Evolutionary conservation across 208 protist species (phyloP).

Genomic region (Trypanosoma caninum): DNA sequence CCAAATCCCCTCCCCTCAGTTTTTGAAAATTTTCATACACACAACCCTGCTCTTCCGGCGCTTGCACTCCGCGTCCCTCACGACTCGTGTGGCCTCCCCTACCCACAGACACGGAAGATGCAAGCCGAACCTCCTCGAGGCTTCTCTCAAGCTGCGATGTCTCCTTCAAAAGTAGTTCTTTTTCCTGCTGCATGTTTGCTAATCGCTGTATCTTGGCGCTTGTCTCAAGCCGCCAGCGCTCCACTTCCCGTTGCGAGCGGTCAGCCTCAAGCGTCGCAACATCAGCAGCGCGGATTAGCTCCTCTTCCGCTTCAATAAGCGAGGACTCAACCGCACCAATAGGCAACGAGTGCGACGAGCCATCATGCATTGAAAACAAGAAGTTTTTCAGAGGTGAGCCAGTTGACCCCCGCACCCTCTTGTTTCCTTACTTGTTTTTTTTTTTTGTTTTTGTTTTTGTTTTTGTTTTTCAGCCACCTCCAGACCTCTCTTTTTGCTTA

Average conservation of each 20-base stretch:
- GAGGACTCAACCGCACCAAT: not conserved
- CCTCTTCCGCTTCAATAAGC: slow-evolving; percentile 21
- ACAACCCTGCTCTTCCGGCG: too few species aligned
- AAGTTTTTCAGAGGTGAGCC: not conserved
- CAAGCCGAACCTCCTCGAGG: not conserved
- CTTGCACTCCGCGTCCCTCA: too few species aligned
- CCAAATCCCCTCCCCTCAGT: not conserved
- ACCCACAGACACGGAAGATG: not conserved
- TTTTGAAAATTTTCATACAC: too few species aligned
- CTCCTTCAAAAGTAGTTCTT: slow-evolving; percentile 12
- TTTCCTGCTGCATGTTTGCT: not conserved
- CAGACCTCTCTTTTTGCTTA: not conserved
- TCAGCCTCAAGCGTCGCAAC: slow-evolving; percentile 23
- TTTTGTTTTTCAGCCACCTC: not conserved
- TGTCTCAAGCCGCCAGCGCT: slow-evolving; percentile 21
- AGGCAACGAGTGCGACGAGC: not conserved
- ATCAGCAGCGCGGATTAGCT: slow-evolving; percentile 21
- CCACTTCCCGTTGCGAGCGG: slow-evolving; percentile 14
- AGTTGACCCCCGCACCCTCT: not conserved
- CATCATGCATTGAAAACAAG: not conserved
- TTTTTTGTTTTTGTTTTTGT: not conserved
- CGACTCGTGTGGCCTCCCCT: not conserved
- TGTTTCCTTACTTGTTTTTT: not conserved
- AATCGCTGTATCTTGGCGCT: slow-evolving; percentile 9
- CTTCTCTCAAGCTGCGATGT: slow-evolving; percentile 4